Evolutionary conservation across 2,329 filamentous ascomycete species (phyloP).

Genomic region (Talaromyces amestolkiae): DNA sequence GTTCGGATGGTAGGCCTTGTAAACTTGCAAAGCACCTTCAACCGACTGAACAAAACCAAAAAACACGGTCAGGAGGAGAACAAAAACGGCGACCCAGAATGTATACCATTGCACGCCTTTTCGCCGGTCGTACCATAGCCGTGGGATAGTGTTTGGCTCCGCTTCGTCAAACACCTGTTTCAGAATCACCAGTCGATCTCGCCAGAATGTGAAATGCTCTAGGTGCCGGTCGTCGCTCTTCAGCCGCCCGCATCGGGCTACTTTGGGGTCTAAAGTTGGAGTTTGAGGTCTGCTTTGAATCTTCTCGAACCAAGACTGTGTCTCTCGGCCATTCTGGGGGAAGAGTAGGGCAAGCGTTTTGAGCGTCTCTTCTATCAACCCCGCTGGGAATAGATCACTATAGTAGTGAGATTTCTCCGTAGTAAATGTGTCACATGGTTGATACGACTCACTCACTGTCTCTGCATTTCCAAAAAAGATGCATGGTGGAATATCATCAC

Average conservation of each 20-base stretch:
- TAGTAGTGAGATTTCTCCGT: no score
- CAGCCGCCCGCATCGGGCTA: neutral
- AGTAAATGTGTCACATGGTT: no score
- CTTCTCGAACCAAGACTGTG: neutral
- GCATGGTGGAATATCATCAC: neutral
- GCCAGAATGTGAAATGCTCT: neutral
- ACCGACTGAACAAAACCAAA: neutral
- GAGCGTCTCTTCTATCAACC: neutral
- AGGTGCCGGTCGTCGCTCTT: neutral
- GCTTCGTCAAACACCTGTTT: conserved; percentile 1
- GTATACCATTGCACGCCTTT: neutral
- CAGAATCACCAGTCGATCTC: neutral
- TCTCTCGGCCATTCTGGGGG: neutral
- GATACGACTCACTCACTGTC: neutral
- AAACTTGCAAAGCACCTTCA: neutral
- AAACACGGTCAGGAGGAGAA: neutral
- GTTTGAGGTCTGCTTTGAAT: neutral
- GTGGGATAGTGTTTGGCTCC: neutral
- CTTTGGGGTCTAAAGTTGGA: neutral
- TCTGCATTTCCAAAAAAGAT: neutral
- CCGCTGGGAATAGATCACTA: neutral
- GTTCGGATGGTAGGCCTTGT: neutral
- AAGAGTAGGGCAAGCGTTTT: neutral
- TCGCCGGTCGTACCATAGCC: neutral
- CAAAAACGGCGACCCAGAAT: neutral